Percentiles rank a stretch among this genome's conserved stretches.
Conservation (phyloP, 306 rosid genomes). For the Castanea sativa region DNA sequence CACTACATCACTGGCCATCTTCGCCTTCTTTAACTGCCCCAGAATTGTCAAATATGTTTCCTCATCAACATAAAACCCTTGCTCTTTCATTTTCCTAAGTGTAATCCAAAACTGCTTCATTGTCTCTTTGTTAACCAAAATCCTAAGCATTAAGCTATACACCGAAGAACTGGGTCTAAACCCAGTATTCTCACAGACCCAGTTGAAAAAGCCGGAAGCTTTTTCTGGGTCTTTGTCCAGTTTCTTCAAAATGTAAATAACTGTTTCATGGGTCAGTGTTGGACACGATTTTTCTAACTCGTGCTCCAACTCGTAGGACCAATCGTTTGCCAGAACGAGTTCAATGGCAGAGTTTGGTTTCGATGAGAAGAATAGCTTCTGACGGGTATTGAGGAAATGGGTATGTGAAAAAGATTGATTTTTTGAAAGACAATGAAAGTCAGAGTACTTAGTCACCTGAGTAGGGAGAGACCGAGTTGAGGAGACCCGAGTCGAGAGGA, state of each 20-base stretch:
- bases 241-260: conserved; percentile 58
- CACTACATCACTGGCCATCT: conserved; percentile 49
- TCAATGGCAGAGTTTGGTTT: conserved; percentile 58
- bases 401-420: conserved; percentile 13
- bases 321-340: conserved; percentile 49
- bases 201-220: conserved; percentile 67
- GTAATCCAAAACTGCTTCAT: conserved; percentile 68
- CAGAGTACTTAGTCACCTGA: conserved; percentile 33
- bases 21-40: conserved; percentile 35
- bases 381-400: conserved; percentile 30
- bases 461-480: neutral
- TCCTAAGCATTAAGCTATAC: conserved; percentile 60
- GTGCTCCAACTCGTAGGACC: conserved; percentile 63
- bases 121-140: conserved; percentile 44
- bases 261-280: conserved; percentile 59
- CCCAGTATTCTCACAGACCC: conserved; percentile 57
- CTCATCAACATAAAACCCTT: conserved; percentile 63
- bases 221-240: conserved; percentile 57
- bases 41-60: conserved; percentile 45
- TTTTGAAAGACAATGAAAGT: conserved; percentile 11
- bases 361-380: conserved; percentile 48
- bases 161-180: conserved; percentile 59
- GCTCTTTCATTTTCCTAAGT: conserved; percentile 54
- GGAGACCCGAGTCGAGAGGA: conserved; percentile 29
- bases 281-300: conserved; percentile 46